Conservation (phyloP, 352 stramenopile genomes). For the Blastocystis sp. region DNA sequence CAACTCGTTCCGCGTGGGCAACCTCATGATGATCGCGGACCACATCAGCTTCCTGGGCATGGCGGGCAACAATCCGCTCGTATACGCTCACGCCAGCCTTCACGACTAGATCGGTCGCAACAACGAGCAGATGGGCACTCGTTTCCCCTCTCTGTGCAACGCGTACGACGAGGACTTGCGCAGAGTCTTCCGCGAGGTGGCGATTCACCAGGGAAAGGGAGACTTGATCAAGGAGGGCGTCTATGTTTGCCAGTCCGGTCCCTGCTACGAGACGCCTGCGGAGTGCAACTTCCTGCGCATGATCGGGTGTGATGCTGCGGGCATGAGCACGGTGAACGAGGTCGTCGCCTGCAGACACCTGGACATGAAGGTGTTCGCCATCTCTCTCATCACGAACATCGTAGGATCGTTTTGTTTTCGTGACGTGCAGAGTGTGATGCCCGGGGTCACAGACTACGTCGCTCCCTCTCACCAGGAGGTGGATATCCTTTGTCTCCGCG, state of each 20-base stretch:
- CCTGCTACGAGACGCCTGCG: slow-evolving; percentile 92
- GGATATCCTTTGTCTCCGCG: slow-evolving; percentile 30
- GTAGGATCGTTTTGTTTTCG: neutral
- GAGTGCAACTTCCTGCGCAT: slow-evolving; percentile 90
- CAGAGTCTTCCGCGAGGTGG: slow-evolving; percentile 82
- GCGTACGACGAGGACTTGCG: slow-evolving; percentile 89
- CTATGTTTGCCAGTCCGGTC: slow-evolving; percentile 92
- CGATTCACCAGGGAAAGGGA: slow-evolving; percentile 82
- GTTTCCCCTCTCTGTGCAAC: slow-evolving; percentile 92
- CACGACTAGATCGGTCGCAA: slow-evolving; percentile 88
- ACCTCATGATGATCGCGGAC: slow-evolving; percentile 94
- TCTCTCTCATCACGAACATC: slow-evolving; percentile 93
- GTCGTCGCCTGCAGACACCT: slow-evolving; percentile 92
- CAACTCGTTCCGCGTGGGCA: slow-evolving; percentile 89
- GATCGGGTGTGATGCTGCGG: slow-evolving; percentile 89
- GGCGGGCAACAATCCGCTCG: slow-evolving; percentile 76
- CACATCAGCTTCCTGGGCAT: slow-evolving; percentile 87
- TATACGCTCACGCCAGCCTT: neutral
- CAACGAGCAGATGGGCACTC: slow-evolving; percentile 88
- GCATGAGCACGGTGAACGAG: slow-evolving; percentile 94
- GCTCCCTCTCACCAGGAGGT: slow-evolving; percentile 44
- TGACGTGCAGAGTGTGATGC: slow-evolving; percentile 52
- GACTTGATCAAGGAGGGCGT: slow-evolving; percentile 84
- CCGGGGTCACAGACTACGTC: slow-evolving; percentile 37
- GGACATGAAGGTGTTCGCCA: slow-evolving; percentile 90